Conservation (phyloP, 2,329 filamentous ascomycete genomes). For the Elsinoe batatas region DNA sequence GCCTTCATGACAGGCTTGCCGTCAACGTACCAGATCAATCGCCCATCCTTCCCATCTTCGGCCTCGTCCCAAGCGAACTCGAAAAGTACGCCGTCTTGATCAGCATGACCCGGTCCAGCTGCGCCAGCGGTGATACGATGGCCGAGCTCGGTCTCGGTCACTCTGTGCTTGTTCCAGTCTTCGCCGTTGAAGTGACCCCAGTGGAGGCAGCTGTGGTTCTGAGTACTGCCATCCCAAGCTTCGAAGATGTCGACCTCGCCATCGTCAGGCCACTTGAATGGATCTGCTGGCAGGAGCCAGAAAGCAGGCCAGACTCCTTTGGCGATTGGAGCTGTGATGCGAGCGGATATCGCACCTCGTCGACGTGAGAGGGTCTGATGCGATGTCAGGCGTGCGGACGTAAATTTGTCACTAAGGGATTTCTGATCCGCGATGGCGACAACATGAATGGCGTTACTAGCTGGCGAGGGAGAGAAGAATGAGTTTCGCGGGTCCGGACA, state of each 20-base stretch:
- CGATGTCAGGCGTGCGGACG: constrained; percentile 47
- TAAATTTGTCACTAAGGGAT: constrained; percentile 34
- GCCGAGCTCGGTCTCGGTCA: constrained; percentile 35
- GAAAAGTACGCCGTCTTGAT: constrained; percentile 37
- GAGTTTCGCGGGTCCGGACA: constrained; percentile 41
- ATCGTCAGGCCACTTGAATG: constrained; percentile 49
- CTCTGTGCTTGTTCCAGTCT: constrained; percentile 48
- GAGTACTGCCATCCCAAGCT: constrained; percentile 49
- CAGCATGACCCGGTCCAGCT: background rate
- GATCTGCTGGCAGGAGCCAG: constrained; percentile 50
- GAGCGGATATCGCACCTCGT: constrained; percentile 44
- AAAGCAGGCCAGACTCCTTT: constrained; percentile 53
- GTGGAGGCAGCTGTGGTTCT: constrained; percentile 50
- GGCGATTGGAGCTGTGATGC: constrained; percentile 44
- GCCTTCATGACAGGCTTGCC: constrained; percentile 49
- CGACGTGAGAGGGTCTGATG: constrained; percentile 42
- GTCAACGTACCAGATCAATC: constrained; percentile 52
- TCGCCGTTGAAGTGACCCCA: constrained; percentile 48
- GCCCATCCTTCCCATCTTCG: constrained; percentile 32
- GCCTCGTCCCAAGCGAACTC: constrained; percentile 49
- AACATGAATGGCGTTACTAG: constrained; percentile 42
- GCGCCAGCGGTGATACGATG: background rate
- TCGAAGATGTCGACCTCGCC: constrained; percentile 54
- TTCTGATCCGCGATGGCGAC: constrained; percentile 38
- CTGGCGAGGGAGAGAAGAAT: constrained; percentile 39